Percentiles rank a stretch among this genome's conserved stretches.
These are phyloP conservation scores for Allium sativum DNA, from an alignment of 106 monocot species.

Conservation along the genomic window DNA sequence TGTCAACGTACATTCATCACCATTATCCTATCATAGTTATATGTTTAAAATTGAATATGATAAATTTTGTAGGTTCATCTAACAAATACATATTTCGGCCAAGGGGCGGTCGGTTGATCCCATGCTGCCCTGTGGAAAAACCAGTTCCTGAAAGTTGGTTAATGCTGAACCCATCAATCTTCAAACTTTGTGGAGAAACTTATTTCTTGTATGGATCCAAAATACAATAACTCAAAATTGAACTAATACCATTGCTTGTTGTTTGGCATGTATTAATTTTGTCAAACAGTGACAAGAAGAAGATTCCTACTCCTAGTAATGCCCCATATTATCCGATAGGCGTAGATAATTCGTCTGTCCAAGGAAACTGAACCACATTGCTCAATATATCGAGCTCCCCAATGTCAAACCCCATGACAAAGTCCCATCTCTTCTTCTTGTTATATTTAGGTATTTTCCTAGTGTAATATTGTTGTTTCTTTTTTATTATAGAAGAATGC, in stretches of 20 bases:
- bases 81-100: constrained; percentile 65
- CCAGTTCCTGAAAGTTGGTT: constrained; percentile 62
- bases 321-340: too few relatives aligned
- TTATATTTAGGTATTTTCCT: constrained; percentile 70
- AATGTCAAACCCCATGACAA: constrained; percentile 51
- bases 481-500: too few relatives aligned
- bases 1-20: neutral
- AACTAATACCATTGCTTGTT: too few relatives aligned
- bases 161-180: constrained; percentile 56
- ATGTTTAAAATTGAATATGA: neutral
- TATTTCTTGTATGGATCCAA: too few relatives aligned
- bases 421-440: constrained; percentile 76
- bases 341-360: too few relatives aligned
- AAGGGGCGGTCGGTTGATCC: constrained; percentile 52
- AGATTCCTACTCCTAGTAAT: too few relatives aligned
- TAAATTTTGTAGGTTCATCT: constrained; percentile 28
- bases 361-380: constrained; percentile 11
- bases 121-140: constrained; percentile 47
- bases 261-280: too few relatives aligned
- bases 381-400: constrained; percentile 78
- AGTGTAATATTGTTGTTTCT: too few relatives aligned
- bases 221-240: too few relatives aligned
- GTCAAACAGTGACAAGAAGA: too few relatives aligned
- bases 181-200: constrained; percentile 9
- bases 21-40: too few relatives aligned